Percentiles rank a stretch among this genome's conserved stretches.
phyloP scores from a whole-genome alignment of 768 basidiomycete genomes.

The Postia placenta region DNA sequence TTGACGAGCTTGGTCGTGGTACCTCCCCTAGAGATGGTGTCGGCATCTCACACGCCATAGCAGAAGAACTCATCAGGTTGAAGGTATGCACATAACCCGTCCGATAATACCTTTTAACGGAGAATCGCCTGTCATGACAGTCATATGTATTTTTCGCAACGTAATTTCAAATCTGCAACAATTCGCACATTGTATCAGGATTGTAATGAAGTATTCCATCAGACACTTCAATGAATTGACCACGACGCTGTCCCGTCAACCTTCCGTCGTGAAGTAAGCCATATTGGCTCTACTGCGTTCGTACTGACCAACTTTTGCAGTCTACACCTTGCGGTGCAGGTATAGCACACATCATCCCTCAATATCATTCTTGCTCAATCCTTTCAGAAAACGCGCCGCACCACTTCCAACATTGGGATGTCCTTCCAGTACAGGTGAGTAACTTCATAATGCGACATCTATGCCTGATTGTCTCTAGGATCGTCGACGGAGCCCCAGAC shows the following conservation, averaged over 20 bases:
- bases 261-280: slow-evolving; percentile 74
- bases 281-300: background rate
- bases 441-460: background rate
- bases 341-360: slow-evolving; percentile 18
- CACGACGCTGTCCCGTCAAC: slow-evolving; percentile 66
- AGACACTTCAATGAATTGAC: slow-evolving; percentile 82
- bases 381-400: slow-evolving; percentile 47
- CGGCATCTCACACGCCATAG: slow-evolving; percentile 81
- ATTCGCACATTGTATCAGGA: background rate
- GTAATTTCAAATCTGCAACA: slow-evolving; percentile 30
- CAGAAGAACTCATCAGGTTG: slow-evolving; percentile 63
- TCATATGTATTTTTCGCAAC: slow-evolving; percentile 90
- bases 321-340: slow-evolving; percentile 78
- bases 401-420: slow-evolving; percentile 57
- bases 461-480: slow-evolving; percentile 34
- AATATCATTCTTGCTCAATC: too few species aligned
- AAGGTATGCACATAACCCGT: slow-evolving; percentile 42
- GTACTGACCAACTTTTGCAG: slow-evolving; percentile 31
- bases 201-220: background rate
- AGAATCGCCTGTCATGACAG: slow-evolving; percentile 30
- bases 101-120: background rate
- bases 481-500: slow-evolving; percentile 65
- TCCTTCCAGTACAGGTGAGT: slow-evolving; percentile 72
- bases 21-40: slow-evolving; percentile 81
- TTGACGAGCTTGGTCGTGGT: slow-evolving; percentile 93